Percentiles rank a stretch among this genome's conserved stretches.
Conservation (phyloP, 345 rosid genomes). For the Lepidium sativum region DNA sequence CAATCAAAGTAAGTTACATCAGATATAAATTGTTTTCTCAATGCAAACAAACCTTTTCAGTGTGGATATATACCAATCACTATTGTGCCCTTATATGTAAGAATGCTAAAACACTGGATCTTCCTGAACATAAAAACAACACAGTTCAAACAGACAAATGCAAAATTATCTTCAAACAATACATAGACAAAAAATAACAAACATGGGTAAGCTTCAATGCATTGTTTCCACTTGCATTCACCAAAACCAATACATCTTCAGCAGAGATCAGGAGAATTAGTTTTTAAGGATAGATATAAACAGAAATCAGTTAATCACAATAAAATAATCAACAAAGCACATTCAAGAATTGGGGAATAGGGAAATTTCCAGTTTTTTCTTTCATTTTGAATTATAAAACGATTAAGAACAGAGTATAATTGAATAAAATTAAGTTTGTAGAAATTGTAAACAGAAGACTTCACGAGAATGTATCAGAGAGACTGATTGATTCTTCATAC, state of each 20-base stretch:
- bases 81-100: neutral
- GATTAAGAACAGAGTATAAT: neutral
- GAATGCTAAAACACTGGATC: neutral
- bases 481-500: neutral
- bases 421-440: neutral
- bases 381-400: neutral
- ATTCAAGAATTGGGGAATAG: neutral
- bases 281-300: neutral
- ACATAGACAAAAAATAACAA: neutral
- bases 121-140: neutral
- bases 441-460: neutral
- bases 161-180: neutral
- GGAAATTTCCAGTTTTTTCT: neutral
- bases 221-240: neutral
- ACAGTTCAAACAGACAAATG: neutral
- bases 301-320: neutral
- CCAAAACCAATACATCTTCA: neutral
- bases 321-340: neutral
- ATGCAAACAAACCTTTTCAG: slow-evolving; percentile 15
- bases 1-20: neutral
- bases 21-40: neutral
- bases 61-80: neutral
- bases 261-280: neutral
- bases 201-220: neutral
- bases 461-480: neutral